Conservation (phyloP, 371 early-diverging fungal species). For the Actinomortierella ambigua region DNA sequence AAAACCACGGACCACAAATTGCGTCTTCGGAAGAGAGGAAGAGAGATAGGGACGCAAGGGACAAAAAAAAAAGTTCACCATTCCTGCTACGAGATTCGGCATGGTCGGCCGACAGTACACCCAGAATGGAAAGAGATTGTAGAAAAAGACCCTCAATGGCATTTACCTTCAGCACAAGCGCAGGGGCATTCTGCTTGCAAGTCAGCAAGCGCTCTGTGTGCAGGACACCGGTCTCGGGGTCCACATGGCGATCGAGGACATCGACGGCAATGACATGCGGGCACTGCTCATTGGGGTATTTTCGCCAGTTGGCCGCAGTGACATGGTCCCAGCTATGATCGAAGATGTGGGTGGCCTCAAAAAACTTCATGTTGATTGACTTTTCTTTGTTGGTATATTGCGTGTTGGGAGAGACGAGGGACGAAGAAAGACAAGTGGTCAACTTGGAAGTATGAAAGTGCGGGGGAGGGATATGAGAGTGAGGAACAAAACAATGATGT, state of each 20-base stretch:
- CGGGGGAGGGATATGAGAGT: no score
- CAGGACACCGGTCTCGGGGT: slow-evolving; percentile 83
- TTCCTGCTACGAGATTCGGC: no score
- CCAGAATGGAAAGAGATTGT: no score
- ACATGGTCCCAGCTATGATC: slow-evolving; percentile 85
- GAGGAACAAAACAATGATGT: no score
- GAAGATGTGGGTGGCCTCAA: slow-evolving; percentile 68
- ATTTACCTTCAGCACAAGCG: slow-evolving; percentile 68
- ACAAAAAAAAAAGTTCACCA: no score
- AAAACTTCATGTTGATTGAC: slow-evolving; percentile 70
- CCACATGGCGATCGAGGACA: slow-evolving; percentile 79
- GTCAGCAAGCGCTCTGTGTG: slow-evolving; percentile 90
- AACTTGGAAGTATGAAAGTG: no score
- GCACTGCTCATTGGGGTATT: slow-evolving; percentile 94
- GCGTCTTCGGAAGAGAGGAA: no score
- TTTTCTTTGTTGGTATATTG: no score
- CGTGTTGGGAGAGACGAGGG: no score
- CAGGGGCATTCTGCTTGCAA: slow-evolving; percentile 86
- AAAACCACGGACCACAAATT: neutral
- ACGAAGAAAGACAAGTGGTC: no score
- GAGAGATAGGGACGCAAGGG: no score
- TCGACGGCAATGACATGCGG: slow-evolving; percentile 93
- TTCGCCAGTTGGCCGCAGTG: slow-evolving; percentile 92
- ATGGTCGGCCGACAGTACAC: no score
- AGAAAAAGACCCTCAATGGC: neutral